Conservation (phyloP, 1,139 yeast genomes). For the Oligophagozyma castellii region DNA sequence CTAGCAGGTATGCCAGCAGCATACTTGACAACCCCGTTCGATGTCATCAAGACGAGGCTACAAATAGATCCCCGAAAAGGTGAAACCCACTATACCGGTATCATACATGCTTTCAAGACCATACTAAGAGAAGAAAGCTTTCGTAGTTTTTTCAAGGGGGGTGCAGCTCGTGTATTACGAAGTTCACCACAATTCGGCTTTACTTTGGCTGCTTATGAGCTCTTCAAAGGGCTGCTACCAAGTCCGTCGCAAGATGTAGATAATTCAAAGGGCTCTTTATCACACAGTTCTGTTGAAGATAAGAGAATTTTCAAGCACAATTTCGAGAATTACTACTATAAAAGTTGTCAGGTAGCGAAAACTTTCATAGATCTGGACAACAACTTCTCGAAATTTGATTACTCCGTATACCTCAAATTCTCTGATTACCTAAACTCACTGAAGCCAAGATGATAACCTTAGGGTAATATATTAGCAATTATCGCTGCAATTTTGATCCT, state of each 20-base stretch:
- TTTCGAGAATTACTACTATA: slow-evolving; percentile 36
- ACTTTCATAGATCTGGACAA: slow-evolving; percentile 50
- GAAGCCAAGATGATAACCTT: too few species aligned
- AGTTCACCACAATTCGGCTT: slow-evolving; percentile 98
- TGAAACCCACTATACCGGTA: slow-evolving; percentile 64
- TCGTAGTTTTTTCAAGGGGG: slow-evolving; percentile 87
- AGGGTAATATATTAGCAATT: neutral
- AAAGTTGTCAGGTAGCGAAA: slow-evolving; percentile 48
- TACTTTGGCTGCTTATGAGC: slow-evolving; percentile 90
- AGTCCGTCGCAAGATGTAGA: slow-evolving; percentile 1
- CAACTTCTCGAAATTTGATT: slow-evolving; percentile 45
- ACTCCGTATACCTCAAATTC: slow-evolving; percentile 37
- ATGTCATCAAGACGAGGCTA: slow-evolving; percentile 88
- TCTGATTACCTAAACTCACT: slow-evolving; percentile 26
- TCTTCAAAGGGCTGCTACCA: slow-evolving; percentile 53
- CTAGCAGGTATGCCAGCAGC: slow-evolving; percentile 98
- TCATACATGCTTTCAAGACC: slow-evolving; percentile 60
- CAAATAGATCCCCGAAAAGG: slow-evolving; percentile 76
- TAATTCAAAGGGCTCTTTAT: neutral
- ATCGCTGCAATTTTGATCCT: too few species aligned
- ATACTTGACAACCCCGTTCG: slow-evolving; percentile 88
- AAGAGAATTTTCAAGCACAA: slow-evolving; percentile 15
- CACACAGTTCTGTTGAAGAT: slow-evolving; percentile 16
- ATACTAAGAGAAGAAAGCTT: slow-evolving; percentile 70
- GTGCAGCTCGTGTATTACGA: slow-evolving; percentile 85